A percentile compares a stretch with the other conserved stretches of the same genome.
Evolutionary conservation across 2,329 filamentous ascomycete genomes (phyloP).

Genomic region (Aspergillus sp.): DNA sequence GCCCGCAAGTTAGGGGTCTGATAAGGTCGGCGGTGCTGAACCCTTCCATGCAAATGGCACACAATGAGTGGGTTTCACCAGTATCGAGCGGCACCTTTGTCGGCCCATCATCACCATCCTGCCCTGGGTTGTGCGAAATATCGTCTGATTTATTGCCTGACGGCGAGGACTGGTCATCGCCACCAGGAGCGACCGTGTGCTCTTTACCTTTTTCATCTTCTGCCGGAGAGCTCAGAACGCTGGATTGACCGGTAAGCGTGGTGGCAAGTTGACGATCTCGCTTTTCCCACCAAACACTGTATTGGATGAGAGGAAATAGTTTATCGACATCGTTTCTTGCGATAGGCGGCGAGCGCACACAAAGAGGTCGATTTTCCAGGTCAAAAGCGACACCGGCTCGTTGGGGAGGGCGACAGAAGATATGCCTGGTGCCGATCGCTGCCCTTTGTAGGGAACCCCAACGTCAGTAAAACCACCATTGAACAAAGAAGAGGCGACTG

Average conservation of each 20-base stretch:
- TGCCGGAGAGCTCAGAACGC: neutral
- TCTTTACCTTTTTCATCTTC: neutral
- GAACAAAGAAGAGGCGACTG: neutral
- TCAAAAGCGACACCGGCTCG: neutral
- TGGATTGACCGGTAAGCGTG: neutral
- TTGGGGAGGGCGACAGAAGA: constrained; percentile 1
- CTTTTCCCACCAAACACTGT: constrained; percentile 12
- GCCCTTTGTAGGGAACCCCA: constrained; percentile 8
- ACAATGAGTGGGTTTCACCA: constrained; percentile 39
- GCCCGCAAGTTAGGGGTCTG: constrained; percentile 88
- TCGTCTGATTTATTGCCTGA: neutral
- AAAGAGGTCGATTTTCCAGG: constrained; percentile 11
- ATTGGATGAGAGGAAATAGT: constrained; percentile 15
- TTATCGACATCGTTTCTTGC: constrained; percentile 11
- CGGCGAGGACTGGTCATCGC: neutral
- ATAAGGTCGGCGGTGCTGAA: constrained; percentile 92
- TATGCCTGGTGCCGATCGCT: constrained; percentile 10
- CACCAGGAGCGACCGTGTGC: neutral
- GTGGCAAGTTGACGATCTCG: neutral
- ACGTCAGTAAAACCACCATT: neutral
- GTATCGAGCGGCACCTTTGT: neutral
- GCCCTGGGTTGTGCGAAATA: neutral
- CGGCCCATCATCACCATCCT: neutral
- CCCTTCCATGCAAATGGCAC: constrained; percentile 93
- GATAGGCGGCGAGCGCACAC: constrained; percentile 5